Conservation (phyloP, 192 early-diverging fungal genomes). For the Podila epicladia region DNA sequence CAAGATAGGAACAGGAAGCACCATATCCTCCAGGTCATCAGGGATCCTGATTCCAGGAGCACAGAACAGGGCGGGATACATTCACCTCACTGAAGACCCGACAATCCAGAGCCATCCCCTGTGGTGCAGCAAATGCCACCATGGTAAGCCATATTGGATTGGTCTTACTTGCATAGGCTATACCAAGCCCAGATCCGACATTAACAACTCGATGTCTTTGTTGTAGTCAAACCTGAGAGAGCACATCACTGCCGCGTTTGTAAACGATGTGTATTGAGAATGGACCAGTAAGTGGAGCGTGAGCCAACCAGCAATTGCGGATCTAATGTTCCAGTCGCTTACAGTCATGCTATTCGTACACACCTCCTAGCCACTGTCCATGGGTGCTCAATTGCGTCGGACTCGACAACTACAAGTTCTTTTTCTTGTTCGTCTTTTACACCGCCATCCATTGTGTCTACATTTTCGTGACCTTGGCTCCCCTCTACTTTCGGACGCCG, state of each 20-base stretch:
- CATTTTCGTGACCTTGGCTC: slow-evolving; percentile 45
- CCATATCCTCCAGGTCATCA: background rate
- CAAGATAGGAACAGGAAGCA: slow-evolving; percentile 1
- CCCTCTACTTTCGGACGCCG: slow-evolving; percentile 26
- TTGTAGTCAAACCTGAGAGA: slow-evolving; percentile 59
- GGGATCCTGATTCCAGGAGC: slow-evolving; percentile 42
- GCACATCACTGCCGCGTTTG: slow-evolving; percentile 67
- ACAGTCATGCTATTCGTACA: background rate
- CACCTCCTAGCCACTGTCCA: slow-evolving; percentile 20
- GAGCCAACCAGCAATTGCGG: background rate
- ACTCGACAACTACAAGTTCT: slow-evolving; percentile 65
- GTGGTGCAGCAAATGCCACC: slow-evolving; percentile 48
- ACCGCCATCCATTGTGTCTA: slow-evolving; percentile 57
- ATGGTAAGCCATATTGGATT: slow-evolving; percentile 18
- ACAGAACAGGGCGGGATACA: slow-evolving; percentile 41
- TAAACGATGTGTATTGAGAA: slow-evolving; percentile 63
- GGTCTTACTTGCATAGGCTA: background rate
- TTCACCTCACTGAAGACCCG: slow-evolving; percentile 38
- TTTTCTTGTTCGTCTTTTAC: slow-evolving; percentile 61
- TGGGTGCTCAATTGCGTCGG: slow-evolving; percentile 65
- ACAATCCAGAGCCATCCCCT: slow-evolving; percentile 34
- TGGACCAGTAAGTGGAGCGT: slow-evolving; percentile 64
- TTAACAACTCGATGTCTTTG: background rate
- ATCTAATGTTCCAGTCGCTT: background rate
- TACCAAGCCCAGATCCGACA: background rate